Evolutionary conservation across 1,139 yeast species (phyloP).

Genomic region (Keqinozyma sinolaborantium): DNA sequence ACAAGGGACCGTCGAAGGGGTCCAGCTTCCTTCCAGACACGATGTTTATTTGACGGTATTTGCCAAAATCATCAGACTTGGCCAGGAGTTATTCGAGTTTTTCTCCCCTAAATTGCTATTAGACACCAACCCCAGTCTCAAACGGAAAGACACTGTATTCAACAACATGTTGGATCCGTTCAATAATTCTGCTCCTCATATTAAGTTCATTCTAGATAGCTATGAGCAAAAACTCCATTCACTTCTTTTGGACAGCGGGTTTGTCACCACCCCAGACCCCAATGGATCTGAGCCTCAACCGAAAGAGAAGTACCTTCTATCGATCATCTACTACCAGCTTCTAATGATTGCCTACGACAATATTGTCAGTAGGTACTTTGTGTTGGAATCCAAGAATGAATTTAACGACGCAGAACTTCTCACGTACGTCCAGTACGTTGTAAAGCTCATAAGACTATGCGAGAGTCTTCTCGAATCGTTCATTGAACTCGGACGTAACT

Average conservation of each 20-base stretch:
- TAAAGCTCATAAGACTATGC: slow-evolving; percentile 38
- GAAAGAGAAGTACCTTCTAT: slow-evolving; percentile 29
- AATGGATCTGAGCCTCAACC: slow-evolving; percentile 12
- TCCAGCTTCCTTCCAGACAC: slow-evolving; percentile 14
- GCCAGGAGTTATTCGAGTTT: slow-evolving; percentile 42
- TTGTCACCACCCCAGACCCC: slow-evolving; percentile 16
- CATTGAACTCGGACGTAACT: slow-evolving; percentile 29
- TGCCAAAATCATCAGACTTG: slow-evolving; percentile 35
- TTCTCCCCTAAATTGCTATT: slow-evolving; percentile 12
- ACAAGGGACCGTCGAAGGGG: slow-evolving; percentile 21
- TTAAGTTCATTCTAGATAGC: slow-evolving; percentile 13
- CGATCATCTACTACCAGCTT: slow-evolving; percentile 43
- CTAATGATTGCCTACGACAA: slow-evolving; percentile 49
- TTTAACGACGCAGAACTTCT: slow-evolving; percentile 9
- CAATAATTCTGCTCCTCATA: slow-evolving; percentile 11
- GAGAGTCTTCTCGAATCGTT: slow-evolving; percentile 45
- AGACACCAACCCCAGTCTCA: slow-evolving; percentile 3
- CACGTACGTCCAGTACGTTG: slow-evolving; percentile 30
- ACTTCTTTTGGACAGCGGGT: slow-evolving; percentile 24
- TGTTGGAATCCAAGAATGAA: slow-evolving; percentile 9
- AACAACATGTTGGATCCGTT: slow-evolving; percentile 13
- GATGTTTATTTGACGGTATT: slow-evolving; percentile 39
- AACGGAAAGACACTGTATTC: slow-evolving; percentile 12
- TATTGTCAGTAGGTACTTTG: slow-evolving; percentile 18
- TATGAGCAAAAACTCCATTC: slow-evolving; percentile 21